Base-by-base conservation (phyloP, 179 eudicot genomes). In the Patellifolia procumbens region DNA sequence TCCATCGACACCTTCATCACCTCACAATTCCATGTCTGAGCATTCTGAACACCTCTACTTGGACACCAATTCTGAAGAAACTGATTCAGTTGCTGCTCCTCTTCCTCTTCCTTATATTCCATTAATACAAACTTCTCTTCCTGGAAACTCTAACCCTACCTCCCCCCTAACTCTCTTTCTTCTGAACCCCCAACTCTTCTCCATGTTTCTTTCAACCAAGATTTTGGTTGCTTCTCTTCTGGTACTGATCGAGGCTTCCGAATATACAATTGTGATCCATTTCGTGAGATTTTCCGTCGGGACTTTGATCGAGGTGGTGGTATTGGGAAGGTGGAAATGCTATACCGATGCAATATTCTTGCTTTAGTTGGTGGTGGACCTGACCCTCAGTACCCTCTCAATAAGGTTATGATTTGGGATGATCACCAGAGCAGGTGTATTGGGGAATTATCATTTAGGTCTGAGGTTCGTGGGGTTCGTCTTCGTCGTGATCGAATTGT, bases 331-430 rank as follows among this genome's bases (percentile, higher is more conserved):
- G 86, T 83, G 26, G 86, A 77, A 55, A 83, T 83, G 86, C 62
- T 83, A 0, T 83, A 80, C 15, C 79, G 86, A 32, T 83, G 86
- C 52, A 83, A 83, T 35, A 83, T 83, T 29, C 68, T 83, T 17
- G 86, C 86, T 7, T 49, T 83, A 34, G 86, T 83, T 1, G 86
- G 93, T 15, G 93, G 97, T 2, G 97, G 93, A 4, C 78, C 86
- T 12, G 84, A 89, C 20, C 92, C 97, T 4, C 93, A 83, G 74
- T 89, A 87, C 73, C 91, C 97, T 20, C 72, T 81, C 4, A 89
- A 91, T 64, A 92, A 92, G 83, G 97, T 92, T 19, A 90, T 92
- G 95, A 92, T 92, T 42, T 92, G 97, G 97, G 95, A 92, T 55
- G 97, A 92, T 78, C 93, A 89, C 43, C 87, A 90, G 58, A 84